A percentile compares a stretch with the other conserved stretches of the same genome.
Evolutionary conservation across 2,329 filamentous ascomycete genomes (phyloP).

Genomic region (Claviceps monticola): DNA sequence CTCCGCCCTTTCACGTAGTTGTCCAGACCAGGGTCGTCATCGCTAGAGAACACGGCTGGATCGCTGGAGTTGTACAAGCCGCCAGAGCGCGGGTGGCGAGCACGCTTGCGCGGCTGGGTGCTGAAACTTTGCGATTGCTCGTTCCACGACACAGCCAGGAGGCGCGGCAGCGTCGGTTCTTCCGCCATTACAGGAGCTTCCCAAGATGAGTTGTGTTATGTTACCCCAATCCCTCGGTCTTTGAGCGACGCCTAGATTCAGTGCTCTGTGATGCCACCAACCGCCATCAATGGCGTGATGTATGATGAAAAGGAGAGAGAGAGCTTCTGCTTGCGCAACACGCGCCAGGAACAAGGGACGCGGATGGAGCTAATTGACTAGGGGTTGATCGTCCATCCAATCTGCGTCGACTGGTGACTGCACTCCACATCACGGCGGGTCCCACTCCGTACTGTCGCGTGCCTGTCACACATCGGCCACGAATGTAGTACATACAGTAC

Average conservation of each 20-base stretch:
- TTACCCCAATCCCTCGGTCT: neutral
- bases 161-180: conserved; percentile 26
- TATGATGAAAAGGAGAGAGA: neutral
- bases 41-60: conserved; percentile 56
- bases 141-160: conserved; percentile 26
- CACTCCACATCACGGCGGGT: neutral
- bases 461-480: neutral
- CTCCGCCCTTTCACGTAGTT: conserved; percentile 44
- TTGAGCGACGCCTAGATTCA: neutral
- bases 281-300: neutral
- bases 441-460: neutral
- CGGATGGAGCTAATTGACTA: neutral
- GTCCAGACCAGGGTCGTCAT: conserved; percentile 53
- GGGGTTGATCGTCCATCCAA: neutral
- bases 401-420: neutral
- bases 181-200: conserved; percentile 20
- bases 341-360: conserved; percentile 1
- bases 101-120: conserved; percentile 27
- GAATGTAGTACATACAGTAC: too few relatives aligned
- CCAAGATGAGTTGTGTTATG: neutral
- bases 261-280: neutral
- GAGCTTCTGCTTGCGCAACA: neutral
- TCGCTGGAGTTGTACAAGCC: conserved; percentile 49
- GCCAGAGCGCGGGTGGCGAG: conserved; percentile 15
- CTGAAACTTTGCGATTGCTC: conserved; percentile 24